Evolutionary conservation across 257 asterid genomes (phyloP).

Genomic region (Avicennia marina): DNA sequence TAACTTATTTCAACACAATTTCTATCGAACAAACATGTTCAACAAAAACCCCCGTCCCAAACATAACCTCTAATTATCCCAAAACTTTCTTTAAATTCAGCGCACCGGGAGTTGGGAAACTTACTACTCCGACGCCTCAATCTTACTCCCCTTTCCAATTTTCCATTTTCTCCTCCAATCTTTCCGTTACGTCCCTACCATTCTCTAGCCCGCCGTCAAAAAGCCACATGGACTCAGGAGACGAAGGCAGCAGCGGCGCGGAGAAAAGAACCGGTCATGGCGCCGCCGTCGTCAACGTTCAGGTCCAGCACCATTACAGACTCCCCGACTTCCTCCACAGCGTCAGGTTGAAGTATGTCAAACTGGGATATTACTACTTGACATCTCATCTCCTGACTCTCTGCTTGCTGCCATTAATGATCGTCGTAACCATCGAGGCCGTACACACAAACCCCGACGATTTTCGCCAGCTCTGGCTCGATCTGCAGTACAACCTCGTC

Average conservation of each 20-base stretch:
- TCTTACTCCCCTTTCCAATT: not conserved
- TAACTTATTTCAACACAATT: no score
- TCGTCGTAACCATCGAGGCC: slow-evolving; percentile 32
- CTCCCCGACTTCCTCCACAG: slow-evolving; percentile 58
- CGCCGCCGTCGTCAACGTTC: slow-evolving; percentile 28
- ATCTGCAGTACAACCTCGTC: slow-evolving; percentile 49
- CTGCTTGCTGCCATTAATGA: slow-evolving; percentile 43
- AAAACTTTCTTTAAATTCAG: no score
- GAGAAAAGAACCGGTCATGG: not conserved
- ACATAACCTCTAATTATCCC: no score
- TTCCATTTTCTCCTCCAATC: not conserved
- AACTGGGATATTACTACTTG: slow-evolving; percentile 65
- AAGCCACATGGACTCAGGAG: slow-evolving; percentile 30
- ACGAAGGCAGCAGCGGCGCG: slow-evolving; percentile 4
- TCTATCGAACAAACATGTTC: no score
- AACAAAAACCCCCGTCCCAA: no score
- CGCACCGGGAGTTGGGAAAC: no score
- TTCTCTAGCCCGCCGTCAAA: not conserved
- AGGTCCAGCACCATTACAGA: slow-evolving; percentile 32
- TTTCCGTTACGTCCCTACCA: not conserved
- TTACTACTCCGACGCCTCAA: no score
- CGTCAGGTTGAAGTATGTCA: slow-evolving; percentile 59
- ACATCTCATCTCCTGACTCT: slow-evolving; percentile 50
- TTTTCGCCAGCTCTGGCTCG: slow-evolving; percentile 39
- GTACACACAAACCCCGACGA: slow-evolving; percentile 45